phyloP scores from a whole-genome alignment of 2,329 filamentous ascomycete species.

The Fusarium sp. region DNA sequence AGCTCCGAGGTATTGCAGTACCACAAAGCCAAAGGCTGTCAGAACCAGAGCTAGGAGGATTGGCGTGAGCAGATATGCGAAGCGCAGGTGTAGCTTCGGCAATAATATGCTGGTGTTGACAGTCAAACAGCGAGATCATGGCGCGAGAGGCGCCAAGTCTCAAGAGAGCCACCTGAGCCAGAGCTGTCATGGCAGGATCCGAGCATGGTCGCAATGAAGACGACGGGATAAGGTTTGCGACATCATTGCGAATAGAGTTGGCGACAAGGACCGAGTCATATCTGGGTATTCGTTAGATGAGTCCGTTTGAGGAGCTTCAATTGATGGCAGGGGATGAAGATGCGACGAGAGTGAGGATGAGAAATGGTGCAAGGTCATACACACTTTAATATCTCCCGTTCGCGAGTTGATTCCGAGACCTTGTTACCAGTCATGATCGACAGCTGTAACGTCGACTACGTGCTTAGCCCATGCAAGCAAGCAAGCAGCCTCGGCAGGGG shows the following conservation, averaged over 20 bases:
- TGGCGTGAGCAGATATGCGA: slow-evolving; percentile 42
- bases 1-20: slow-evolving; percentile 42
- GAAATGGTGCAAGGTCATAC: slow-evolving; percentile 10
- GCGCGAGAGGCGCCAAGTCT: slow-evolving; percentile 53
- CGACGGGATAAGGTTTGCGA: slow-evolving; percentile 31
- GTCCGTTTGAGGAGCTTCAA: neutral
- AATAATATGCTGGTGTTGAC: slow-evolving; percentile 56
- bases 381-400: slow-evolving; percentile 47
- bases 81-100: slow-evolving; percentile 58
- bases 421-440: slow-evolving; percentile 7
- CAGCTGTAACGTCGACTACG: neutral
- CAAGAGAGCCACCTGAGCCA: slow-evolving; percentile 58
- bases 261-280: slow-evolving; percentile 30
- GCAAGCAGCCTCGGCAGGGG: neutral
- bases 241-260: slow-evolving; percentile 34
- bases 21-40: slow-evolving; percentile 44
- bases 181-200: slow-evolving; percentile 55
- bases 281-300: slow-evolving; percentile 10
- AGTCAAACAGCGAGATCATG: slow-evolving; percentile 61
- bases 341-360: neutral
- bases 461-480: neutral
- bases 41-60: slow-evolving; percentile 27
- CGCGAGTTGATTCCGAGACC: slow-evolving; percentile 39
- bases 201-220: slow-evolving; percentile 40
- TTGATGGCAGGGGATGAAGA: neutral